phyloP scores from a whole-genome alignment of 1,284 basidiomycete species.

The Cryptococcus maquisensis region DNA sequence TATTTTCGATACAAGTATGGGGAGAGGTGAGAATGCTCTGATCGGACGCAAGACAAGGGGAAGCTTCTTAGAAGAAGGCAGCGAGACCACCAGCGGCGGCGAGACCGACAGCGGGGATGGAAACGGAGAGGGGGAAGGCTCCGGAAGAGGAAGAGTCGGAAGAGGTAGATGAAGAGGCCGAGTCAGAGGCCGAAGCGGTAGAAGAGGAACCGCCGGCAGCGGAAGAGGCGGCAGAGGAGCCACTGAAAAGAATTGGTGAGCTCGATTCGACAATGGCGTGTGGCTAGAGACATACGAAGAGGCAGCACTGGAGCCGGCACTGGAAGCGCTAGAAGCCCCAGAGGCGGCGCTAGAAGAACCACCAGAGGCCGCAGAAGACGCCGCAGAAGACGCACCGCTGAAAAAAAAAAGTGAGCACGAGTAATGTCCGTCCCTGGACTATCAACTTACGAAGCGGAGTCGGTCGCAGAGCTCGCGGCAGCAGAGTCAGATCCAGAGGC shows the following conservation, averaged over 20 bases:
- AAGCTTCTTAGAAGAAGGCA: conserved; percentile 22
- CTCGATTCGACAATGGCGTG: neutral
- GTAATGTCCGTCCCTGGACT: neutral
- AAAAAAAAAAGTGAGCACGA: too few relatives aligned
- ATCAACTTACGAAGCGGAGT: conserved; percentile 6
- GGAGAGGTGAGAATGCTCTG: neutral
- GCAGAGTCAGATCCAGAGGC: conserved; percentile 7
- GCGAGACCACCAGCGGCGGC: conserved; percentile 24
- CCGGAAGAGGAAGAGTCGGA: conserved; percentile 7
- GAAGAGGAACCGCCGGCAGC: neutral
- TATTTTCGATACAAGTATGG: neutral
- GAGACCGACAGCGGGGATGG: conserved; percentile 18
- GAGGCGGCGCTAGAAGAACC: neutral
- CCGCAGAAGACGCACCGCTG: neutral
- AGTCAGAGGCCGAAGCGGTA: neutral
- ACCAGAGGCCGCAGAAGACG: conserved; percentile 2
- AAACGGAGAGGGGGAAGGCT: conserved; percentile 3
- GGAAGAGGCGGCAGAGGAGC: conserved; percentile 1
- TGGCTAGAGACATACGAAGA: conserved; percentile 2
- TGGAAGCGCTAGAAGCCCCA: neutral
- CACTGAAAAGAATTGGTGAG: neutral
- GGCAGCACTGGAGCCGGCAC: conserved; percentile 1
- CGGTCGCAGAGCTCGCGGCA: neutral
- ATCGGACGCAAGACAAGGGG: neutral
- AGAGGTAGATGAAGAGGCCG: conserved; percentile 3